Evolutionary conservation across 768 basidiomycete genomes (phyloP), one percentile per base, ranked within the genome.

Genomic region (Suillus bovinus): DNA sequence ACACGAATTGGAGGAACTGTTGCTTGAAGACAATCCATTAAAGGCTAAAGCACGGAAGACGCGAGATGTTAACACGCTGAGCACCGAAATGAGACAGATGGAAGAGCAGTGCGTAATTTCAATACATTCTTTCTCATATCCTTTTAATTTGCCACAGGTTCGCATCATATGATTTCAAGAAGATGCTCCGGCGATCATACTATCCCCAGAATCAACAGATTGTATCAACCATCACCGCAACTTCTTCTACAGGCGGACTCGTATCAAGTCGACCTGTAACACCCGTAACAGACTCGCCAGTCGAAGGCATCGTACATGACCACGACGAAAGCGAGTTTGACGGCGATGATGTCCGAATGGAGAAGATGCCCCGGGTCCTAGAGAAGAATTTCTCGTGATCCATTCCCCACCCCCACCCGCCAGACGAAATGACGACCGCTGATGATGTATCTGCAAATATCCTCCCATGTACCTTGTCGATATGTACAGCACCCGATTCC

Each of bases 1-100:
- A 14, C 96, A 99, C 71, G 96, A 99, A 76, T 79, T 99, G 39
- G 96, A 99, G 71, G 96, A 99, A 76, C 81, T 99, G 24, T 76
- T 99, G 13, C 78, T 99, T 20, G 96, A 99, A 76, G 96, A 98
- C 72, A 98, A 99, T 69, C 96, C 96, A 47, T 81, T 99, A 60
- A 98, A 98, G 73, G 96, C 96, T 10, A 89, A 94, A 71, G 88
- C 91, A 64, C 86, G 96, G 57, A 98, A 96, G 74, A 89, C 87
- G 10, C 91, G 95, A 67, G 96, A 97, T 68, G 73, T 87, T 59
- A 84, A 81, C 63, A 88, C 86, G 61, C 77, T 99, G 58, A 93
- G 90, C 64, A 84, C 86, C 0, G 97, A 99, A 75, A 95, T 96
- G 93, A 81, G 92, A 63, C 89, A 94, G 78, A 97, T 99, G 95